phyloP scores from a whole-genome alignment of 768 basidiomycete species.

The Mycena latifolia region DNA sequence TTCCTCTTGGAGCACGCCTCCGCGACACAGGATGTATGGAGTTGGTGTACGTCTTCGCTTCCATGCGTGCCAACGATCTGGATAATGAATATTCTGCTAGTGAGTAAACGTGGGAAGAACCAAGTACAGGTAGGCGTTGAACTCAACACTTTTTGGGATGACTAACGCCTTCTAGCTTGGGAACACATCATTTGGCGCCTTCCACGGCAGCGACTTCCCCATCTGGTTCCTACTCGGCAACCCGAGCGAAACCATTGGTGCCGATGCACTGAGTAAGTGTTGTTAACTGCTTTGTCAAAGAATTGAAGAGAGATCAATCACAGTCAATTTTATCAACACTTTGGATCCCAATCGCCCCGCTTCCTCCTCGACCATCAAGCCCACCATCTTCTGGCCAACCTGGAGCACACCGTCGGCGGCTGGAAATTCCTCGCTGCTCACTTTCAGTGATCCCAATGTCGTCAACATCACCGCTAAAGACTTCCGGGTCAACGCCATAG shows the following conservation, averaged over 20 bases:
- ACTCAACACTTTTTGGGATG: too few relatives aligned
- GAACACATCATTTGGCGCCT: too few relatives aligned
- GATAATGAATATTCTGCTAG: too few relatives aligned
- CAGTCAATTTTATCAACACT: slow-evolving; percentile 11
- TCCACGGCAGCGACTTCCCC: neutral
- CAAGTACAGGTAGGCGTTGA: too few relatives aligned
- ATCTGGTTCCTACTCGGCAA: neutral
- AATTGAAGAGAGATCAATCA: neutral
- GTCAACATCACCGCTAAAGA: slow-evolving; percentile 3
- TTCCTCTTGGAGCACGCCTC: slow-evolving; percentile 48
- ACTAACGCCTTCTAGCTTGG: too few relatives aligned
- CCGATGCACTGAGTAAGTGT: neutral
- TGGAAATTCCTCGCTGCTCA: neutral
- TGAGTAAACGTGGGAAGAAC: neutral
- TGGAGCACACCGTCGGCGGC: neutral
- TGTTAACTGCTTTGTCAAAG: neutral
- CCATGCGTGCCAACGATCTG: too few relatives aligned
- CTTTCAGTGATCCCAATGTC: slow-evolving; percentile 2
- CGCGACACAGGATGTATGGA: slow-evolving; percentile 46
- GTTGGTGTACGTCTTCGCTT: slow-evolving; percentile 41
- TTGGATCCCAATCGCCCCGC: slow-evolving; percentile 6
- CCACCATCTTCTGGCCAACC: slow-evolving; percentile 1
- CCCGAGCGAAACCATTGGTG: neutral
- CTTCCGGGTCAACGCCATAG: neutral
- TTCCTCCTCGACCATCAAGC: neutral